Base-by-base conservation (phyloP, 1,139 yeast genomes). In the Suhomyces choctaworum region DNA sequence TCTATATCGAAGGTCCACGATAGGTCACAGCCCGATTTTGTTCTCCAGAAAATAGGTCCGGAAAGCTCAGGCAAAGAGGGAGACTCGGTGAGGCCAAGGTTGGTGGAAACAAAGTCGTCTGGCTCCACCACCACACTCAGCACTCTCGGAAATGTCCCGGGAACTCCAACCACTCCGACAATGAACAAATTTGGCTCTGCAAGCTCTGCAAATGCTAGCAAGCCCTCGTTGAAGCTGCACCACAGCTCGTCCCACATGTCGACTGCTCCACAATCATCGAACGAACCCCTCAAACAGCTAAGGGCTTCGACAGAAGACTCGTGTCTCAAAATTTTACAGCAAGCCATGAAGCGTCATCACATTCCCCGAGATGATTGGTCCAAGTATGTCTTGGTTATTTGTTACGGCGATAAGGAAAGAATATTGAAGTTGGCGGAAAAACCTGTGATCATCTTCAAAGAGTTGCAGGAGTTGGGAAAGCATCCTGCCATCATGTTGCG, bases 401-500 rank as follows among this genome's bases (percentile, higher is more conserved):
- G 95, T 54, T 89, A 88, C 56, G 96, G 94, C 13, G 96, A 89
- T 56, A 83, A 84, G 52, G 97, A 92, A 52, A 68, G 97, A 16
- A 80, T 89, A 12, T 63, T 92, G 32, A 88, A 86, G 30, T 68
- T 86, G 46, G 87, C 87, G 22, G 98, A 92, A 52, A 85, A 81
- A 55, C 98, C 98, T 0, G 92, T 90, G 11, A 71, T 78, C 20
- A 81, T 90, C n/a, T 88, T 88, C 56, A 86, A 88, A 56, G 96
- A 85, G 52, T 66, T 92, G 30, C 92, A 82, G 54, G 96, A 87
- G 45, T 75, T 81, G 42, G 97, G 97, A 1, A 75, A 84, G 47
- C 88, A 85, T 51, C 97, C 98, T 0, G 88, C 95, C 1, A 89
- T 90, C 41, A 90, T 90, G 97, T 72, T 90, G 36, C 66, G 97